Evolutionary conservation across 768 basidiomycete genomes (phyloP).

Genomic region (Boletus bicolor): DNA sequence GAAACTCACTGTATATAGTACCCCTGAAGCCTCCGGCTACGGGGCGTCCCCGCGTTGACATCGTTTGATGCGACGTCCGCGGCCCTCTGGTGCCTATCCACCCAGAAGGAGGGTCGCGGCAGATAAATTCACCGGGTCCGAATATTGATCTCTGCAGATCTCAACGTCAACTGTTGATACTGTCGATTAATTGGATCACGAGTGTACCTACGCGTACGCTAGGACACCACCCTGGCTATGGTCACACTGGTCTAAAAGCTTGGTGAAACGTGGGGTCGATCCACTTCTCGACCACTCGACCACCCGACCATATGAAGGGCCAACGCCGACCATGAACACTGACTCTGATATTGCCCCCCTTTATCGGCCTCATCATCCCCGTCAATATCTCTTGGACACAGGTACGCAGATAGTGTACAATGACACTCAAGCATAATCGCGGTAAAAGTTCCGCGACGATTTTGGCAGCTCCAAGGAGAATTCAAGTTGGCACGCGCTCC

Average conservation of each 20-base stretch:
- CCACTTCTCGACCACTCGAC: neutral
- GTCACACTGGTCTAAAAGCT: neutral
- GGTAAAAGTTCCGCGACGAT: neutral
- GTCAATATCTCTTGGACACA: neutral
- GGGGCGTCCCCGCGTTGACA: neutral
- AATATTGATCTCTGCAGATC: conserved; percentile 4
- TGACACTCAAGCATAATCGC: neutral
- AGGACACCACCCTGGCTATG: neutral
- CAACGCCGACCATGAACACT: neutral
- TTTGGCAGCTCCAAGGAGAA: neutral
- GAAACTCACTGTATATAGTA: conserved; percentile 3
- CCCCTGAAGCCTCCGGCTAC: neutral
- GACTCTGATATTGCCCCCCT: too few relatives aligned
- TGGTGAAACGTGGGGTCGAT: neutral
- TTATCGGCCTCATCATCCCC: neutral
- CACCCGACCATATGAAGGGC: neutral
- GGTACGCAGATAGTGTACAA: neutral
- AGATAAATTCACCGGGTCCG: neutral
- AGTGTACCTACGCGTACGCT: neutral
- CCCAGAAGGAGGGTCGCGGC: neutral
- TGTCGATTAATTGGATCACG: neutral
- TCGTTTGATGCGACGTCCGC: conserved; percentile 16
- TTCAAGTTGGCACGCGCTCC: neutral
- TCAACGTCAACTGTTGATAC: conserved; percentile 1
- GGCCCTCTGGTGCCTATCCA: conserved; percentile 8